phyloP scores from a whole-genome alignment of 2,329 filamentous ascomycete genomes.

The Diaporthe aspalathi region DNA sequence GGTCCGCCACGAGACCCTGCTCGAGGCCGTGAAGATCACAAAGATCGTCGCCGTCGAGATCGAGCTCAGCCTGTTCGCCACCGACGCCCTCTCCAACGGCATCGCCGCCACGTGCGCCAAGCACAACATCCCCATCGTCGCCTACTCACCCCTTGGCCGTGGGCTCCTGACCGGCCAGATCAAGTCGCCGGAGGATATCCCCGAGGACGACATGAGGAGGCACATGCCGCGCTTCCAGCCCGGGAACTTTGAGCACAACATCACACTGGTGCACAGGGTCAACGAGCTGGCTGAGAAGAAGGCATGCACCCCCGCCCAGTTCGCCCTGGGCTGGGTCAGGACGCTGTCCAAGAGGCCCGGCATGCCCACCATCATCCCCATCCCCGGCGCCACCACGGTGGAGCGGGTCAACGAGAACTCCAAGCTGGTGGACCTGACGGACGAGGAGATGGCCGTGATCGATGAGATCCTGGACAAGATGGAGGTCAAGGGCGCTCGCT shows the following conservation, averaged over 20 bases:
- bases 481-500: conserved; percentile 60
- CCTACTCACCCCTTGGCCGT: conserved; percentile 67
- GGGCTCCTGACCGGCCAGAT: conserved; percentile 66
- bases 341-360: conserved; percentile 62
- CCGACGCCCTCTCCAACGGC: conserved; percentile 62
- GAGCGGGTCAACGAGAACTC: conserved; percentile 71
- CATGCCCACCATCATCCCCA: conserved; percentile 71
- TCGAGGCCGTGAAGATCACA: conserved; percentile 57
- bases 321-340: conserved; percentile 74
- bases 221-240: conserved; percentile 69
- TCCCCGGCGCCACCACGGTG: conserved; percentile 71
- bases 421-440: conserved; percentile 59
- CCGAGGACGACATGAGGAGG: conserved; percentile 59
- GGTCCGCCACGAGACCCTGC: conserved; percentile 60
- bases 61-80: conserved; percentile 63
- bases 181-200: conserved; percentile 65
- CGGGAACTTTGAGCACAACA: conserved; percentile 72
- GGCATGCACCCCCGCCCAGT: conserved; percentile 69
- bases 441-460: conserved; percentile 63
- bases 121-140: conserved; percentile 66
- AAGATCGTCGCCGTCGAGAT: conserved; percentile 64
- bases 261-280: conserved; percentile 69
- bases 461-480: conserved; percentile 61
- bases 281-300: conserved; percentile 69
- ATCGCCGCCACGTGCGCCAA: conserved; percentile 61